Base-by-base conservation (phyloP, 1,284 basidiomycete species). In the Schizophyllum commune region DNA sequence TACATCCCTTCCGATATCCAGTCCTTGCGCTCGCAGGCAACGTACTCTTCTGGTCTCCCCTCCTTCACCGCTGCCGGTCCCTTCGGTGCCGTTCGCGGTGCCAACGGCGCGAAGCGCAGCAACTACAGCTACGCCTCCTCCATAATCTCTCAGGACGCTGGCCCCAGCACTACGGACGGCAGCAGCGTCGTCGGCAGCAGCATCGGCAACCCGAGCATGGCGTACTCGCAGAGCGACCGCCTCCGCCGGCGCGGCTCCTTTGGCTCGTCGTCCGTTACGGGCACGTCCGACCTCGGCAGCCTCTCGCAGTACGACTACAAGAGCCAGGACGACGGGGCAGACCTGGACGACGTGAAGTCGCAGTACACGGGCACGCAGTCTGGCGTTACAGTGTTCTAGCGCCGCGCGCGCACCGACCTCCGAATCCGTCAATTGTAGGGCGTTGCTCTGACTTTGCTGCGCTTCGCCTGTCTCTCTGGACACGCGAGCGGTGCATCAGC, bases 1-100 rank as follows among this genome's bases (percentile, higher is more conserved):
- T 98, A 96, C 73, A 96, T 98, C 65, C 95, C 96, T 1, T 92
- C 93, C 19, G 96, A 98, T 69, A 91, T 89, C 13, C 95, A 96
- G 72, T 96, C 94, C 5, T 82, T 97, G 47, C 89, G 94, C 61
- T 96, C 94, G 5, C 96, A 97, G 74, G 94, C 94, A 0, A 95
- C 93, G 0, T 96, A 95, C 71, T 89, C 91, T 1, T 95, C 93
- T 8, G 92, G 91, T 20, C 78, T 97, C 58, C 95, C 95, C 1
- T 84, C 92, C 76, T 95, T 94, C 70, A 79, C 84, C 47, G 81
- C 85, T 32, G 78, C 81, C 64, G 84, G 86, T 53, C 84, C 89
- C 4, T 90, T 91, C 72, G 81, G 82, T 20, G 77, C 84, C 60
- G 81, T 82, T 64, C 82, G 88, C 34, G 81, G 81, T 19, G 72